These are phyloP conservation scores for Termitomyces sp. DNA, from an alignment of 768 basidiomycete genomes.

Conservation along the genomic window DNA sequence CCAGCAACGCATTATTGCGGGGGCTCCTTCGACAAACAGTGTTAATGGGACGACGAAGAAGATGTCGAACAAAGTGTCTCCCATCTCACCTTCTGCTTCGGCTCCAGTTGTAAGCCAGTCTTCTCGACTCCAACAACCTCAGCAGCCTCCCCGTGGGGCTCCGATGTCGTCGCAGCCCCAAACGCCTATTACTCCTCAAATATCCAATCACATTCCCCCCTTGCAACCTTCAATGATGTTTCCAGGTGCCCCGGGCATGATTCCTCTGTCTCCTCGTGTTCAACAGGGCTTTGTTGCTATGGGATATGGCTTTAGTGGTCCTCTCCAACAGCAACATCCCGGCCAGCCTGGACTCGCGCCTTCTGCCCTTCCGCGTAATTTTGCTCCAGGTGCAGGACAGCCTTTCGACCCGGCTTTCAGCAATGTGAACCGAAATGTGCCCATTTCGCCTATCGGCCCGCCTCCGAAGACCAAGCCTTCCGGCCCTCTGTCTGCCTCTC, in stretches of 20 bases:
- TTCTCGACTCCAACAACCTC: constrained; percentile 27
- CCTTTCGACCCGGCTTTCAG: constrained; percentile 52
- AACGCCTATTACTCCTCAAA: constrained; percentile 44
- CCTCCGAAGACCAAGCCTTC: constrained; percentile 42
- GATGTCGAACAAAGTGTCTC: constrained; percentile 45
- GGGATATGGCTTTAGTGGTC: constrained; percentile 46
- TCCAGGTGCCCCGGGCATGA: constrained; percentile 30
- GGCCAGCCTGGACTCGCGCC: constrained; percentile 38
- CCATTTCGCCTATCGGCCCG: constrained; percentile 48
- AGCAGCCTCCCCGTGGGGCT: constrained; percentile 25
- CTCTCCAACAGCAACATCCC: constrained; percentile 31
- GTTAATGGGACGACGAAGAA: constrained; percentile 54
- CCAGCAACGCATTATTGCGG: constrained; percentile 12
- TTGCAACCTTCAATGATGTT: constrained; percentile 42
- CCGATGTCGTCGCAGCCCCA: constrained; percentile 38
- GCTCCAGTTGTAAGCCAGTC: constrained; percentile 25
- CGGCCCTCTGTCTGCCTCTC: constrained; percentile 20
- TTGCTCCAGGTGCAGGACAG: constrained; percentile 37
- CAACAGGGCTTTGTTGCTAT: constrained; percentile 44
- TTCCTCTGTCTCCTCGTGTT: constrained; percentile 52
- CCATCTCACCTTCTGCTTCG: constrained; percentile 19
- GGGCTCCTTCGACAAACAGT: constrained; percentile 30
- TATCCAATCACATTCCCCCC: constrained; percentile 37
- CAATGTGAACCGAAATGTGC: constrained; percentile 23
- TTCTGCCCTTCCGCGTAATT: constrained; percentile 49